Conservation (phyloP, 2,329 filamentous ascomycete species). For the Penicillium corylophilum region DNA sequence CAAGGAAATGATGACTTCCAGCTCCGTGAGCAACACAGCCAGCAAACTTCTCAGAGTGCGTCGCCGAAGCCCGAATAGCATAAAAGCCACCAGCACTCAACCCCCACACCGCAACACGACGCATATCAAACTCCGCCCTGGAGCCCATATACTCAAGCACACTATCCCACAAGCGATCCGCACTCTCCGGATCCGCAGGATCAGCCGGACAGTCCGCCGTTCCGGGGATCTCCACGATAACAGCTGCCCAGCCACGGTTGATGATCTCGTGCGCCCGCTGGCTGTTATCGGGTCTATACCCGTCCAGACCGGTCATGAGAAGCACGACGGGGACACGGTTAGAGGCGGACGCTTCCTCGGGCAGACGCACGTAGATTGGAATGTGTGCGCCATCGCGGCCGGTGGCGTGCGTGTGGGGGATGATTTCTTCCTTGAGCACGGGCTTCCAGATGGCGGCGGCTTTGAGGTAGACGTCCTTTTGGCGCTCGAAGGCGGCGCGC, state of each 20-base stretch:
- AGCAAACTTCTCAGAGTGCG: constrained; percentile 55
- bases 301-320: constrained; percentile 60
- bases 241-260: constrained; percentile 60
- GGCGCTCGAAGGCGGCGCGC: constrained; percentile 62
- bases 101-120: constrained; percentile 61
- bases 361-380: constrained; percentile 65
- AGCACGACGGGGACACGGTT: constrained; percentile 53
- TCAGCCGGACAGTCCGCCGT: constrained; percentile 68
- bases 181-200: constrained; percentile 56
- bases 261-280: constrained; percentile 62
- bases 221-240: constrained; percentile 65
- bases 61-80: constrained; percentile 66
- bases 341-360: constrained; percentile 43
- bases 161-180: constrained; percentile 63
- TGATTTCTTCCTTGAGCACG: constrained; percentile 61
- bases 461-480: constrained; percentile 64
- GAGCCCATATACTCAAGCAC: constrained; percentile 60
- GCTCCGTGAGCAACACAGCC: constrained; percentile 64
- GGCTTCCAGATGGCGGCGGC: constrained; percentile 54
- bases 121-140: constrained; percentile 56
- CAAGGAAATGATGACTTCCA: constrained; percentile 62
- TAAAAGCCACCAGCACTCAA: constrained; percentile 68
- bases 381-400: constrained; percentile 56
- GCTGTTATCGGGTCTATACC: constrained; percentile 55
- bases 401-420: constrained; percentile 57